Conservation (phyloP, 257 asterid species). For the Rhazya stricta region DNA sequence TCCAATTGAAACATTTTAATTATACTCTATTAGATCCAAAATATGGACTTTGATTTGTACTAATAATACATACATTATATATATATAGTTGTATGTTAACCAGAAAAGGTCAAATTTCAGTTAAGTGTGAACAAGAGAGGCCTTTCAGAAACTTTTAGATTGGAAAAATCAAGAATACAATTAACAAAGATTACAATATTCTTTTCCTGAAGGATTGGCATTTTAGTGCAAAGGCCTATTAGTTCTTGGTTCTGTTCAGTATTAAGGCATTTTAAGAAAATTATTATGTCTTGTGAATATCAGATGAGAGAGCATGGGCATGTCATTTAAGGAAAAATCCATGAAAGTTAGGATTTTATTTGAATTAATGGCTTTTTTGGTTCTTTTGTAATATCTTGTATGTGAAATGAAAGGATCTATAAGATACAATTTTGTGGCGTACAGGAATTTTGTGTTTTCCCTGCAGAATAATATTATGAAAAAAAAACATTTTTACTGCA, state of each 20-base stretch:
- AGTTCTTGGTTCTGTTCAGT: not conserved
- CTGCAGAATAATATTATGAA: too few relatives aligned
- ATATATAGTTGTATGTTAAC: not conserved
- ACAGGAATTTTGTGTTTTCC: not conserved
- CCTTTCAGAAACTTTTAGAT: not conserved
- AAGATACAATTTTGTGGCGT: not conserved
- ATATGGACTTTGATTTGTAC: not conserved
- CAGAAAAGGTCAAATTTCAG: too few relatives aligned
- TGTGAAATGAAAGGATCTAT: too few relatives aligned
- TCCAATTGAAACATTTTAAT: not conserved
- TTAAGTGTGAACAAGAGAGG: not conserved
- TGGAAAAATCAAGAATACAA: not conserved
- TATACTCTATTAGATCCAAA: not conserved
- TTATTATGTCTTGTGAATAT: not conserved
- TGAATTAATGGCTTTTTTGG: not conserved
- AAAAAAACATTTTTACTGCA: not conserved
- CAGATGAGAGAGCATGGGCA: not conserved
- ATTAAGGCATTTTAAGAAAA: not conserved
- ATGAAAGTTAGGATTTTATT: not conserved
- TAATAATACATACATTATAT: too few relatives aligned
- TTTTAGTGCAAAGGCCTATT: not conserved
- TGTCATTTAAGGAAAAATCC: not conserved
- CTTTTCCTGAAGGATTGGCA: not conserved
- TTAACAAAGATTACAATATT: not conserved
- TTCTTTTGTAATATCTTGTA: not conserved